A percentile compares a stretch with the other conserved stretches of the same genome.
phyloP scores from a whole-genome alignment of 352 stramenopile genomes.

The Lagenidium giganteum region DNA sequence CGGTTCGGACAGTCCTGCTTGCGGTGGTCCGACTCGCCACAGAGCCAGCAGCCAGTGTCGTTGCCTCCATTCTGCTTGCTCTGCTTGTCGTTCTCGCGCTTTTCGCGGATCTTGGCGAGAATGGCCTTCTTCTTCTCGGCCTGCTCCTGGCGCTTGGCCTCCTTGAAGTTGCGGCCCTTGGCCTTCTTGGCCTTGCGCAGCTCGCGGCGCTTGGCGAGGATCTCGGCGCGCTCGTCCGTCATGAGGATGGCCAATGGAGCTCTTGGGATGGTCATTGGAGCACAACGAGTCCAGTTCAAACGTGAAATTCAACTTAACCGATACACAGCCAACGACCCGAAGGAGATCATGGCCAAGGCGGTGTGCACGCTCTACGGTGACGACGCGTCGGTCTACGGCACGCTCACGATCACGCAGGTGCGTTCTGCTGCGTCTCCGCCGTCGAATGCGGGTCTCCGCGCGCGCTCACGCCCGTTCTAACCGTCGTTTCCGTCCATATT shows the following conservation, averaged over 20 bases:
- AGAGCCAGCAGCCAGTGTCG: slow-evolving; percentile 69
- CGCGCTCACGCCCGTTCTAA: not conserved
- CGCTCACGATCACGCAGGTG: slow-evolving; percentile 75
- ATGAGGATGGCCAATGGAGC: slow-evolving; percentile 2
- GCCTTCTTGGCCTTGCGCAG: slow-evolving; percentile 79
- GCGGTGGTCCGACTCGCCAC: slow-evolving; percentile 57
- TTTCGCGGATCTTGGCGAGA: slow-evolving; percentile 69
- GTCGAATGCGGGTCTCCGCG: no score
- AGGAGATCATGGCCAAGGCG: slow-evolving; percentile 69
- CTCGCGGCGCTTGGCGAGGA: slow-evolving; percentile 45
- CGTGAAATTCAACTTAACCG: slow-evolving; percentile 9
- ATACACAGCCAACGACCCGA: slow-evolving; percentile 4
- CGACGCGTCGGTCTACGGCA: slow-evolving; percentile 75
- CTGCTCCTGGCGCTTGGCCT: slow-evolving; percentile 51
- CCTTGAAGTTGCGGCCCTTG: slow-evolving; percentile 62
- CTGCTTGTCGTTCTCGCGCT: slow-evolving; percentile 41
- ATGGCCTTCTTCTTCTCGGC: slow-evolving; percentile 80
- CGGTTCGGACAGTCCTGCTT: slow-evolving; percentile 78
- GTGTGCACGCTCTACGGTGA: slow-evolving; percentile 85
- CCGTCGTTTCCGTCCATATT: not conserved
- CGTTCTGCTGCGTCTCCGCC: not conserved
- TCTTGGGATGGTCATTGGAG: no score
- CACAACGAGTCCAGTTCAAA: no score
- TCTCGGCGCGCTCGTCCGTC: slow-evolving; percentile 16
- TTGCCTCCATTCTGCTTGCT: slow-evolving; percentile 11